Evolutionary conservation across 1,284 basidiomycete species (phyloP).

Genomic region (Termitomyces sp.): DNA sequence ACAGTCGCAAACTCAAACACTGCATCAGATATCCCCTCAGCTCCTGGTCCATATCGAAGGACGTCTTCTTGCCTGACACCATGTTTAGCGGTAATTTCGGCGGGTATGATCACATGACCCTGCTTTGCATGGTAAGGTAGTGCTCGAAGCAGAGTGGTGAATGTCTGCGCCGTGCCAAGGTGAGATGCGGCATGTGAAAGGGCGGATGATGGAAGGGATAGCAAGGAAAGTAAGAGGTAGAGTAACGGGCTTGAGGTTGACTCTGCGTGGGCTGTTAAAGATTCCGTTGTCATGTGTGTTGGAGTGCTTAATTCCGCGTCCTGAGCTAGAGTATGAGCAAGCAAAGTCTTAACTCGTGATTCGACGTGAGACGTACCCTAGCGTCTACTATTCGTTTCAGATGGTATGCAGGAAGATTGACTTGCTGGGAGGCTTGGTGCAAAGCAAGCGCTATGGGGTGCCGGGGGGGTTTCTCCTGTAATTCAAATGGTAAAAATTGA

Average conservation of each 20-base stretch:
- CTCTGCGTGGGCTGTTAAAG: constrained; percentile 68
- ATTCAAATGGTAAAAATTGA: not conserved
- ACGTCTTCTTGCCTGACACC: constrained; percentile 85
- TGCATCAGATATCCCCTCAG: constrained; percentile 65
- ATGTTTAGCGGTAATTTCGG: constrained; percentile 78
- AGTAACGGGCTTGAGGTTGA: constrained; percentile 77
- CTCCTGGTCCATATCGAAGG: constrained; percentile 64
- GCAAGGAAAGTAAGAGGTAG: constrained; percentile 73
- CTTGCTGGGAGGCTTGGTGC: constrained; percentile 48
- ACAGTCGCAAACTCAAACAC: constrained; percentile 87
- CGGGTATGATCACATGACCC: constrained; percentile 76
- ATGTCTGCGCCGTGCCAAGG: constrained; percentile 67
- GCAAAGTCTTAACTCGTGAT: not conserved
- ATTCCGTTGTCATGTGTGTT: constrained; percentile 66
- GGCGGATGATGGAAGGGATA: constrained; percentile 58
- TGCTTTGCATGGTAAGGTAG: constrained; percentile 74
- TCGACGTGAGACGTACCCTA: constrained; percentile 49
- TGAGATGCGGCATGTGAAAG: constrained; percentile 80
- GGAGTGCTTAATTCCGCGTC: constrained; percentile 70
- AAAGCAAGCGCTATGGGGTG: constrained; percentile 83
- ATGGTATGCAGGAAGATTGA: constrained; percentile 67
- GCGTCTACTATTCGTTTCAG: constrained; percentile 84
- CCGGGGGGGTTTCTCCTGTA: constrained; percentile 69
- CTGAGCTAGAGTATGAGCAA: constrained; percentile 33
- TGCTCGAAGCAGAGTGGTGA: constrained; percentile 70